These are phyloP conservation scores for Saccharomyces hybrid DNA, from an alignment of 1,139 yeast genomes.

Conservation along the genomic window DNA sequence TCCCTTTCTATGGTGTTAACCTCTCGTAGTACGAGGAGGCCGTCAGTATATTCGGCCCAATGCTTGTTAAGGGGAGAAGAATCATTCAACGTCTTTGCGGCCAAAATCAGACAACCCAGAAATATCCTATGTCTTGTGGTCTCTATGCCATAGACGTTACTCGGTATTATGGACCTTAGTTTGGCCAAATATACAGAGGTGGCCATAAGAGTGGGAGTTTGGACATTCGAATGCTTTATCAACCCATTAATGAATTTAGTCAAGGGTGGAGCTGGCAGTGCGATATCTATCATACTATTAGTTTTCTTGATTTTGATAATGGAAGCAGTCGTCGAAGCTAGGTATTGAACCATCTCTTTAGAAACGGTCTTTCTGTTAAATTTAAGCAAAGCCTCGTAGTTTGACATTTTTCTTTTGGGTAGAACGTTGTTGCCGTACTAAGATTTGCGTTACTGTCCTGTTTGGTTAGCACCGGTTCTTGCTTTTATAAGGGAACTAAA, in stretches of 20 bases:
- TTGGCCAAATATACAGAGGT: slow-evolving; percentile 75
- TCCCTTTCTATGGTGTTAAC: slow-evolving; percentile 91
- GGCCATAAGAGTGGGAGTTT: slow-evolving; percentile 92
- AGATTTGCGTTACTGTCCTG: background rate
- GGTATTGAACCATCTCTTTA: slow-evolving; percentile 69
- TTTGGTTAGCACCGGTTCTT: background rate
- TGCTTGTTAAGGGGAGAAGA: slow-evolving; percentile 91
- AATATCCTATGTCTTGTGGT: slow-evolving; percentile 92
- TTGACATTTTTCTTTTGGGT: slow-evolving; percentile 34
- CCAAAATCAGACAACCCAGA: slow-evolving; percentile 75
- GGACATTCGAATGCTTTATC: slow-evolving; percentile 79
- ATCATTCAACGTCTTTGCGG: slow-evolving; percentile 89
- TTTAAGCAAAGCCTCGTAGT: slow-evolving; percentile 57
- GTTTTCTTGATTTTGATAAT: slow-evolving; percentile 53
- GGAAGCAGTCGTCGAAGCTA: slow-evolving; percentile 73
- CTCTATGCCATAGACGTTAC: slow-evolving; percentile 86
- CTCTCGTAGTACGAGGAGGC: slow-evolving; percentile 65
- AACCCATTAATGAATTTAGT: slow-evolving; percentile 61
- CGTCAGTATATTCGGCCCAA: slow-evolving; percentile 93
- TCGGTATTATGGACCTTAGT: slow-evolving; percentile 68
- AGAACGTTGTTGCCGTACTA: background rate
- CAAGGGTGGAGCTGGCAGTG: slow-evolving; percentile 34
- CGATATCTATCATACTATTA: slow-evolving; percentile 8
- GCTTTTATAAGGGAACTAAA: background rate
- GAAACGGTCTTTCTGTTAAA: slow-evolving; percentile 74